Base-by-base conservation (phyloP, 2,329 filamentous ascomycete species). In the Diaporthe aspalathi region DNA sequence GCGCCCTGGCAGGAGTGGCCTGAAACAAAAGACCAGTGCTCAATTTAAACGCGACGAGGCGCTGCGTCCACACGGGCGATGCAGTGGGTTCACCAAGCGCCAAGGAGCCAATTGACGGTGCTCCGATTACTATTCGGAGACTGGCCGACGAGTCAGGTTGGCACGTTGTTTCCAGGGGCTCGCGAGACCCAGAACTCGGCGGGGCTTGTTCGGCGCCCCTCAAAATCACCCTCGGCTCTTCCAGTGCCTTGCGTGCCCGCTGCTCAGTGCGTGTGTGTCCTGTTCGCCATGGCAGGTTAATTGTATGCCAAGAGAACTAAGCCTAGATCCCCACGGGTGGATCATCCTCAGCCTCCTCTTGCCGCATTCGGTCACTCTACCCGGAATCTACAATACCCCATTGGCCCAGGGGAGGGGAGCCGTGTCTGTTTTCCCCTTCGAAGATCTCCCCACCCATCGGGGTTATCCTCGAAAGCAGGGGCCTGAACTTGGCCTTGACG, bases 21-120 rank as follows among this genome's bases (percentile, higher is more conserved):
- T 70, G 70, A 72, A 72, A 72, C 70, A 70, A 57, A 40, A 22
- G 52, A 57, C 45, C 32, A 47, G 24, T 52, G 32, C n/a, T 62
- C 50, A 72, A 72, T 70, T 53, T 60, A 70, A 53, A 60, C 45
- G 67, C 67, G 49, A 70, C 70, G 67, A 43, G 29, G 52, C 50
- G 54, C 22, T 47, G 22, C 56, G 35, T 47, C 49, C 49, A 65
- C 68, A 40, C 27, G 49, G 57, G 20, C 22, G 24, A 35, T 35
- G 35, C 29, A 35, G 24, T 52, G 57, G 43, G 20, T 67, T 47
- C 45, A 50, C 29, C 40, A 49, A 29, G 32, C 35, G 29, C 29
- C 43, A 20, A n/a, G 29, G 17, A 54, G 45, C 70, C 70, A 68
- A 71, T 71, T 17, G 65, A 50, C 43, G 54, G 11, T 27, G 27